Evolutionary conservation across 2,329 filamentous ascomycete genomes (phyloP).

Genomic region (Colletotrichum sidae): DNA sequence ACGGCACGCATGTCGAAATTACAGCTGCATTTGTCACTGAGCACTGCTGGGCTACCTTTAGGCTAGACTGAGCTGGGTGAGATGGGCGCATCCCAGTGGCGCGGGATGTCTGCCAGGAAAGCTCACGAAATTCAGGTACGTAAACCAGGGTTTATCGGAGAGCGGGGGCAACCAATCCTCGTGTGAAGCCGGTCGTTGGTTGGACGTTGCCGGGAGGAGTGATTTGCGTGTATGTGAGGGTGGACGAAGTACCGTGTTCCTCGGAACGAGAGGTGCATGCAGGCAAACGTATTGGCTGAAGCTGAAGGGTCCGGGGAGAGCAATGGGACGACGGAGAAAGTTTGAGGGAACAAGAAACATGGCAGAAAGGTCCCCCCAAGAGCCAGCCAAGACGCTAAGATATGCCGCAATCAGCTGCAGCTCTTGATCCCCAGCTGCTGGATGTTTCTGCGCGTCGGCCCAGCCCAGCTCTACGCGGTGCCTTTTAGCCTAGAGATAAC

Average conservation of each 20-base stretch:
- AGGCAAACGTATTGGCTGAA: not conserved
- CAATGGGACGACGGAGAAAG: conserved; percentile 3
- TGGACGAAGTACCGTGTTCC: conserved; percentile 9
- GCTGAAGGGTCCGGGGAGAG: conserved; percentile 7
- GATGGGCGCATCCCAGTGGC: not conserved
- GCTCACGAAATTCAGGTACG: conserved; percentile 52
- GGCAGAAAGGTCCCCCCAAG: conserved; percentile 10
- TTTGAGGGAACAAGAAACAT: conserved; percentile 4
- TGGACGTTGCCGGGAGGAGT: not conserved
- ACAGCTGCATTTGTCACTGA: too few species aligned
- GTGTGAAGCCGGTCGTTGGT: conserved; percentile 34
- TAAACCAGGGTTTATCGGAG: conserved; percentile 42
- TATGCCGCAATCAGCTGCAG: conserved; percentile 26
- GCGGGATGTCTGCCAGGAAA: conserved; percentile 20
- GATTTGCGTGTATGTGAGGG: conserved; percentile 4
- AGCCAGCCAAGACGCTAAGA: conserved; percentile 27
- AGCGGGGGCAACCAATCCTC: conserved; percentile 36
- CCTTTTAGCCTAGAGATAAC: conserved; percentile 13
- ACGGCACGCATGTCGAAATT: too few species aligned
- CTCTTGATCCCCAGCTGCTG: conserved; percentile 7
- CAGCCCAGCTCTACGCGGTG: too few species aligned
- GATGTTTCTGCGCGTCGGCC: not conserved
- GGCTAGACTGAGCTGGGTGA: not conserved
- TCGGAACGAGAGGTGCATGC: not conserved
- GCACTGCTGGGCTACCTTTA: too few species aligned